A percentile compares a stretch with the other conserved stretches of the same genome.
phyloP scores from a whole-genome alignment of 176 grass and related monocot species.

The Alopecurus myosuroides region DNA sequence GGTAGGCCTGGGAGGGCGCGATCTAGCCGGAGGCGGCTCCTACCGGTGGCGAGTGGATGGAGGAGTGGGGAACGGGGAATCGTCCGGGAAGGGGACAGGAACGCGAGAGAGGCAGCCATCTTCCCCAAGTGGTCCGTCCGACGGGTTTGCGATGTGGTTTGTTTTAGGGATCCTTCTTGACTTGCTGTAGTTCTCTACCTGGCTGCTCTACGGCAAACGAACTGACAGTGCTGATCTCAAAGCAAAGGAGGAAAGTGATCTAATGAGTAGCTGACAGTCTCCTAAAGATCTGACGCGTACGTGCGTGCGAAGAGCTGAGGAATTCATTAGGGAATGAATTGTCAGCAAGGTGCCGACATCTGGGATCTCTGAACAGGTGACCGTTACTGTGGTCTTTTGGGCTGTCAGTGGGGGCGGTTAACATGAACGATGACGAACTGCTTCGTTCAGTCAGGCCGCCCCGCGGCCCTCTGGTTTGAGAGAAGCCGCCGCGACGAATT shows the following conservation, averaged over 20 bases:
- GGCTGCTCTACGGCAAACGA: not conserved
- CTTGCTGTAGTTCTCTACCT: not conserved
- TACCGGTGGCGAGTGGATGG: no score
- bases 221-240: not conserved
- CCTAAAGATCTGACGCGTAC: not conserved
- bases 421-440: not conserved
- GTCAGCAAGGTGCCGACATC: no score
- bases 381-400: not conserved
- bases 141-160: not conserved
- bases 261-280: not conserved
- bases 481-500: not conserved
- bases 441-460: not conserved
- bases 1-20: no score
- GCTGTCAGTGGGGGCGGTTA: not conserved
- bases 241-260: not conserved
- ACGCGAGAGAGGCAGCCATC: no score
- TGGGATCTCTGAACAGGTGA: not conserved
- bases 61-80: no score
- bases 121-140: no score
- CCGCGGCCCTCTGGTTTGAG: not conserved
- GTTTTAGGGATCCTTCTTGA: no score
- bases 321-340: not conserved
- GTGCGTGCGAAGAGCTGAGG: not conserved
- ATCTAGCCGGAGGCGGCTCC: no score
- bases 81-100: no score